Evolutionary conservation across 148 eudicot genomes (phyloP), one percentile per base, ranked within the genome.

Genomic region (Oxyria digyna): DNA sequence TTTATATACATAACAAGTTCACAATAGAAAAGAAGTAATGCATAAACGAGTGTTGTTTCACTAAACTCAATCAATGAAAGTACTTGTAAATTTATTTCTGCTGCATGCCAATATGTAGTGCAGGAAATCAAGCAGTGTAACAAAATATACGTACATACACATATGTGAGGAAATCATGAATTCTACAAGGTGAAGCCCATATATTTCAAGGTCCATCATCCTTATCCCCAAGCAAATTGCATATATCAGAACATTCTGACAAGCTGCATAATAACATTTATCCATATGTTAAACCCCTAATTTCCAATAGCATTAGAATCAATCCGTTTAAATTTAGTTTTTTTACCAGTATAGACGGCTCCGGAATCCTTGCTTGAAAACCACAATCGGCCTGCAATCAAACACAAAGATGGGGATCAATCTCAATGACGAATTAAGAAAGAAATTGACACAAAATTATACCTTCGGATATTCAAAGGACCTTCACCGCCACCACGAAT

Each of bases 401-500:
- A 55, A 55, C 33, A 55, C 12, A 24, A 3, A 8, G 12, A 55
- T 24, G 0, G 24, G 24, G 33, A 55, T 55, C 18, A 11, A 55
- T 49, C 32, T 11, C 0, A 11, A 55, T 26, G 4, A 14, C 8
- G 62, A 49, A 49, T 49, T 6, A 11, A 26, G 55, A 18, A 6
- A 0, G 4, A 49, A 49, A 55, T 55, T 26, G 26, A 26, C 4
- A 2, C 6, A 38, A 43, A 43, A 43, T 24, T 31, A 27, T 59
- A 59, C 65, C 65, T 37, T 37, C 65, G 65, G 23, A 92, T 54
- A 62, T 83, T 92, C 4, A 92, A 78, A 68, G 98, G 98, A 15
- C 98, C 98, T 82, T 89, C 91, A 12, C 96, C 97, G 1, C 91
- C 96, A 7, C 96, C 94, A 4, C 85, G 85, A 62, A 85, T 86